Base-by-base conservation (phyloP, 176 grass and related monocot species). In the Dactylis glomerata region DNA sequence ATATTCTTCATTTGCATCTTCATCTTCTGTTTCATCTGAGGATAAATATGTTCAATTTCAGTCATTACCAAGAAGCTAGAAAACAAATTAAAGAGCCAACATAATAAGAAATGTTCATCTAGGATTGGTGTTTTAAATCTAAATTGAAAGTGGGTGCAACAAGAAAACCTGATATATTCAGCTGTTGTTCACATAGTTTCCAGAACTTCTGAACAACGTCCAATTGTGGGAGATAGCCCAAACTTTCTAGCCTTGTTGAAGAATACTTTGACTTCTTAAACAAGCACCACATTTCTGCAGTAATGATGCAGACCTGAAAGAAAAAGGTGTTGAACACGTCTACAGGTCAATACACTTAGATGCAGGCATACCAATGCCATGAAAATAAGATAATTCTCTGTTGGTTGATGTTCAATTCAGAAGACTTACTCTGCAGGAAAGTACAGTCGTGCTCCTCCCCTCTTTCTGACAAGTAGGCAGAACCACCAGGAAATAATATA, bases 1-100 rank as follows among this genome's bases (percentile, higher is more conserved):
- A 82, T 98, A 95, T 85, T 98, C 96, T 86, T 92, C 87, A 37
- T 94, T 95, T 87, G 96, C 91, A 80, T 95, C 89, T 87, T 98
- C 96, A 87, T 95, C 96, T 90, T 98, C 96, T 50, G 93, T 98
- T 88, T 98, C 96, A 91, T 95, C 96, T 98, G 91, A 77, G 75
- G 68, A 79, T 78, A 7, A 50, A 85, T 32, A 87, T 76, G 24
- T 75, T 62, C 47, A 44, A 79, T 88, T 64, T 80, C 36, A 50
- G 72, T 80, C 22, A 67, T 66, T 51, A 88, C 28, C 13, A 80
- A 88, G 5, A 65, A 71, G 55, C 14, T 33, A 75, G 10, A 57
- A 49, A 70, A 26, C 19, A 16, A 77, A 66, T 34, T 11, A 73
- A 87, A 27, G n/a, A 79, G 40, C 24, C 52, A 68, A 58, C 19